A percentile compares a stretch with the other conserved stretches of the same genome.
These are phyloP conservation scores for Daldinia childiae DNA, from an alignment of 495 filamentous ascomycete genomes.

Conservation along the genomic window DNA sequence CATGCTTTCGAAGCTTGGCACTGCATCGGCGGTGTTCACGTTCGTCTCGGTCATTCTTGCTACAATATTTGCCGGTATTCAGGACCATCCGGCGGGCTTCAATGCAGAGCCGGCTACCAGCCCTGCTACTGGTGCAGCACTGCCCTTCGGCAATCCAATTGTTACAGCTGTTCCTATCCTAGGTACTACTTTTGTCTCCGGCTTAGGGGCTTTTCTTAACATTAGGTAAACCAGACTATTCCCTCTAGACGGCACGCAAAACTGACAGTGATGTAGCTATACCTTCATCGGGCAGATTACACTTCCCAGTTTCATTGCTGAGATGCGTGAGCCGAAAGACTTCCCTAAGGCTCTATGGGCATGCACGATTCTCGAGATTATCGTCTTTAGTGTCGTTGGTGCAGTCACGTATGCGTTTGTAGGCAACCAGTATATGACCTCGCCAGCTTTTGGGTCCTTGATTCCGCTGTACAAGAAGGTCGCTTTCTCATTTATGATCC, in stretches of 20 bases:
- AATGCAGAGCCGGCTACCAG: constrained; percentile 55
- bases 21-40: constrained; percentile 80
- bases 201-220: constrained; percentile 85
- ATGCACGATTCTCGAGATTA: constrained; percentile 84
- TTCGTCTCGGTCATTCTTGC: constrained; percentile 86
- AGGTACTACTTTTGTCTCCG: constrained; percentile 80
- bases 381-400: constrained; percentile 81
- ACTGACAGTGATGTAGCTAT: constrained; percentile 61
- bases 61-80: constrained; percentile 77
- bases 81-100: constrained; percentile 72
- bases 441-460: constrained; percentile 84
- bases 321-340: constrained; percentile 85
- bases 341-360: constrained; percentile 91
- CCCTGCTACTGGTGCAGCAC: constrained; percentile 45
- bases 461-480: constrained; percentile 79
- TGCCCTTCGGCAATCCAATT: constrained; percentile 63
- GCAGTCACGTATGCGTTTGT: constrained; percentile 81
- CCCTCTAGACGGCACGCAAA: neutral
- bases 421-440: constrained; percentile 82
- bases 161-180: constrained; percentile 71
- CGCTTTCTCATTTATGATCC: constrained; percentile 91
- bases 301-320: constrained; percentile 88
- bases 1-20: constrained; percentile 77
- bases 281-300: constrained; percentile 96
- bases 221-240: constrained; percentile 56